phyloP scores from a whole-genome alignment of 1,284 basidiomycete genomes.

The Thelephora terrestris region DNA sequence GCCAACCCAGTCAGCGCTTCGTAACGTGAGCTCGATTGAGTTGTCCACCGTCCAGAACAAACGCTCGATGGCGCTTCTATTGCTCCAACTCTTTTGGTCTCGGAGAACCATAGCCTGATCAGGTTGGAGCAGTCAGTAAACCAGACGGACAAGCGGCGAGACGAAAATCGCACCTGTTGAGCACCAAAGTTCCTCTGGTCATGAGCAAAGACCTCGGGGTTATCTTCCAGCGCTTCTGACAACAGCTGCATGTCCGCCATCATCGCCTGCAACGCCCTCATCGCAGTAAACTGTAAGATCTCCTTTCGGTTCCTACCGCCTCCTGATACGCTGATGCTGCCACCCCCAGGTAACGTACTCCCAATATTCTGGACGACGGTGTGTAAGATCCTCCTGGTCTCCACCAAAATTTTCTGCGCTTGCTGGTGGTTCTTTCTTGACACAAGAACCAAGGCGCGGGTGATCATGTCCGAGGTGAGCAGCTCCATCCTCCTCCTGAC shows the following conservation, averaged over 20 bases:
- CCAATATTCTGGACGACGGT: slow-evolving; percentile 77
- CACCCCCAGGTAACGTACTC: slow-evolving; percentile 42
- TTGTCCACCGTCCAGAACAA: slow-evolving; percentile 85
- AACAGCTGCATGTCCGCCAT: slow-evolving; percentile 78
- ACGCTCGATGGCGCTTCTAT: slow-evolving; percentile 76
- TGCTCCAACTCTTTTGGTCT: slow-evolving; percentile 89
- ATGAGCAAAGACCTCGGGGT: slow-evolving; percentile 81
- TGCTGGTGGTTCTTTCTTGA: slow-evolving; percentile 79
- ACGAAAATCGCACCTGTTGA: slow-evolving; percentile 60
- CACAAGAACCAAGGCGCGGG: slow-evolving; percentile 81
- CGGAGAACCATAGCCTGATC: slow-evolving; percentile 82
- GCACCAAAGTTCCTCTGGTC: slow-evolving; percentile 89
- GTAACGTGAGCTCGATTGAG: slow-evolving; percentile 70
- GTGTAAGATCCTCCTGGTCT: slow-evolving; percentile 81
- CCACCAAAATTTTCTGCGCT: slow-evolving; percentile 78
- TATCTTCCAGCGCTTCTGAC: slow-evolving; percentile 79
- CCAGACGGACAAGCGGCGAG: slow-evolving; percentile 3
- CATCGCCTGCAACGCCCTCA: slow-evolving; percentile 74
- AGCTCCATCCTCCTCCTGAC: slow-evolving; percentile 91
- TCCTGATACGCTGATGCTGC: slow-evolving; percentile 23
- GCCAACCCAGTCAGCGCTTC: slow-evolving; percentile 77
- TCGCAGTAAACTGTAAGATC: slow-evolving; percentile 53
- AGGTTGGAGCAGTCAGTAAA: slow-evolving; percentile 9
- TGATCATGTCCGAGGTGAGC: slow-evolving; percentile 90
- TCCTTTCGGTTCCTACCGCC: slow-evolving; percentile 61